A percentile compares a stretch with the other conserved stretches of the same genome.
These are phyloP conservation scores for Stentor coeruleus DNA, from an alignment of 73 alveolate genomes.

Conservation along the genomic window DNA sequence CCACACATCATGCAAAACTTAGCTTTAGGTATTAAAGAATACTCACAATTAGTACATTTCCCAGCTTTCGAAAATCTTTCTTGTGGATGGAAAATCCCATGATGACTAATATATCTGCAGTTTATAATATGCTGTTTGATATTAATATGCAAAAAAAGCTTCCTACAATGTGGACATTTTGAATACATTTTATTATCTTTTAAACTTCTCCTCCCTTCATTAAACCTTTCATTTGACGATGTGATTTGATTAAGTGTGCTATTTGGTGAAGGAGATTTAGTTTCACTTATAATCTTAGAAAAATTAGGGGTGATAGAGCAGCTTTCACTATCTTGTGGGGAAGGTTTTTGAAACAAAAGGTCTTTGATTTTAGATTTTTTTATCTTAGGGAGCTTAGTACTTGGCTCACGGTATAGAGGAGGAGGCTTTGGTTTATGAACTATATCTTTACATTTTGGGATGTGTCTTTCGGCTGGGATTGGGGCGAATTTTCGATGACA, in stretches of 20 bases:
- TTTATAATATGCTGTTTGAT: not conserved
- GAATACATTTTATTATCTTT: not conserved
- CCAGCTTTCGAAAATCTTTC: not conserved
- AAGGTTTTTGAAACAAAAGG: too few species aligned
- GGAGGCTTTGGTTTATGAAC: constrained; percentile 50
- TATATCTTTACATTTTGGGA: constrained; percentile 58
- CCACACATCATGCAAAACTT: constrained; percentile 27
- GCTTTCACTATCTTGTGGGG: not conserved
- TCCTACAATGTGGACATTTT: constrained; percentile 1
- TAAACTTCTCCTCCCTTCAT: not conserved
- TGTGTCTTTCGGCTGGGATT: constrained; percentile 54
- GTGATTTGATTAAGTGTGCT: too few species aligned
- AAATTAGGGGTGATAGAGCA: not conserved
- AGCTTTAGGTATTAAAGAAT: not conserved
- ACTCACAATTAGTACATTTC: not conserved
- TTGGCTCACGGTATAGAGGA: constrained; percentile 4
- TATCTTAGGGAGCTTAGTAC: not conserved
- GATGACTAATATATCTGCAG: not conserved
- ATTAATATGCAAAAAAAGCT: not conserved
- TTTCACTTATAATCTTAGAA: not conserved
- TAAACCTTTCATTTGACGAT: not conserved
- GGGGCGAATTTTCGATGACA: constrained; percentile 52
- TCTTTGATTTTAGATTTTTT: not conserved
- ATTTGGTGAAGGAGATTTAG: not conserved
- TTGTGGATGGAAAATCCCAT: too few species aligned